Percentiles rank a stretch among this genome's conserved stretches.
Evolutionary conservation across 2,329 filamentous ascomycete genomes (phyloP).

Genomic region (Trichoderma sp.): DNA sequence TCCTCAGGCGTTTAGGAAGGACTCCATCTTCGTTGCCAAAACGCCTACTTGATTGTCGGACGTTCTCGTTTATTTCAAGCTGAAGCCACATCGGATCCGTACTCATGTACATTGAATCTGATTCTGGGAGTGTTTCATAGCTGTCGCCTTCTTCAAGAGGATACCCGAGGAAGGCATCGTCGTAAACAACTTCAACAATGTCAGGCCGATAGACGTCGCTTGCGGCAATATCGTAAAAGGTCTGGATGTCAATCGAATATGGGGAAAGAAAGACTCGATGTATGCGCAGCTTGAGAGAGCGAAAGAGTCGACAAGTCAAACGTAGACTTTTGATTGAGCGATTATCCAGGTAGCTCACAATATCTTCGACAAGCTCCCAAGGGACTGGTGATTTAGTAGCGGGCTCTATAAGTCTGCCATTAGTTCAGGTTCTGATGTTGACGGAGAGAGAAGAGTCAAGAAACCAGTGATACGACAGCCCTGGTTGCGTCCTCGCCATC

Average conservation of each 20-base stretch:
- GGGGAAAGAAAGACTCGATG: background rate
- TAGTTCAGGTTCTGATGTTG: background rate
- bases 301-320: background rate
- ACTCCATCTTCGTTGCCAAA: background rate
- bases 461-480: background rate
- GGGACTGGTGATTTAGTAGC: background rate
- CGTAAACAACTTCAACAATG: conserved; percentile 29
- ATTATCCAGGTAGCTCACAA: background rate
- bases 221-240: conserved; percentile 27
- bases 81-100: background rate
- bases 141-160: background rate
- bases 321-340: background rate
- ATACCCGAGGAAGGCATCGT: conserved; percentile 25
- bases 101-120: background rate
- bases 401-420: background rate
- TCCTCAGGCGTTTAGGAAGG: background rate
- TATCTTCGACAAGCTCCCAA: background rate
- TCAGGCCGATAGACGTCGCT: conserved; percentile 21
- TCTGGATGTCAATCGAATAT: background rate
- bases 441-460: background rate
- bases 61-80: background rate
- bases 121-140: background rate
- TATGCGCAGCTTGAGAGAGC: background rate
- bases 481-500: background rate
- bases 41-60: background rate